Evolutionary conservation across 805 yeast genomes (phyloP), one percentile per base, ranked within the genome.

Genomic region (Hanseniaspora singularis): DNA sequence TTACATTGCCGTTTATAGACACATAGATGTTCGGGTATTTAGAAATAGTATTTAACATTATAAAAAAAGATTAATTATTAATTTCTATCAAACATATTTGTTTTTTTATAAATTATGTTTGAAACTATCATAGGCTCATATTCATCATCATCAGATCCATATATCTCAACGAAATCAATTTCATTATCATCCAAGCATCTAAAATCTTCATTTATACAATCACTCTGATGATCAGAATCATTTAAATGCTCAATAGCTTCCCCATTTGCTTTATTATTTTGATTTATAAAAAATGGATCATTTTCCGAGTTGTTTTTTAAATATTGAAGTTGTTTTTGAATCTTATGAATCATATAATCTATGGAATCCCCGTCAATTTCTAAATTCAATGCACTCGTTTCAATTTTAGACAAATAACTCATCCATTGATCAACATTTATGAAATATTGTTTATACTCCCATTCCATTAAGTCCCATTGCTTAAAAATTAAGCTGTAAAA

Each of bases 391-490:
- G 19, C 10, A 20, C 28, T 28, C 9, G 7, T 3, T 20, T 45
- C 49, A 2, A 38, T 16, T 11, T 38, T 26, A 4, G 31, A 10
- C 2, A 38, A 23, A 4, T 32, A 11, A 6, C 14, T 14, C 11
- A 5, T n/a, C 43, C 42, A 45, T 19, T 14, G 1, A 11, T 12
- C 9, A 11, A 28, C 3, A 52, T 58, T 58, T 2, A 60, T 28
- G 16, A 59, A 40, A 8, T 46, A 32, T 14, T 54, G 58, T 9
- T 41, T 26, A 48, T 61, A 61, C 22, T 55, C 60, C 19, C 44
- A 48, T 1, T 61, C 63, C 22, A 62, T 31, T 3, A 50, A 41
- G 4, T 47, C 49, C 22, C 59, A 30, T 34, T 61, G 59, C 14
- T 32, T n/a, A 19, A 44, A 16, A 8, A 44, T 19, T 10, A 44